These are phyloP conservation scores for Mariannaea elegans DNA, from an alignment of 2,329 filamentous ascomycete species.

Conservation along the genomic window DNA sequence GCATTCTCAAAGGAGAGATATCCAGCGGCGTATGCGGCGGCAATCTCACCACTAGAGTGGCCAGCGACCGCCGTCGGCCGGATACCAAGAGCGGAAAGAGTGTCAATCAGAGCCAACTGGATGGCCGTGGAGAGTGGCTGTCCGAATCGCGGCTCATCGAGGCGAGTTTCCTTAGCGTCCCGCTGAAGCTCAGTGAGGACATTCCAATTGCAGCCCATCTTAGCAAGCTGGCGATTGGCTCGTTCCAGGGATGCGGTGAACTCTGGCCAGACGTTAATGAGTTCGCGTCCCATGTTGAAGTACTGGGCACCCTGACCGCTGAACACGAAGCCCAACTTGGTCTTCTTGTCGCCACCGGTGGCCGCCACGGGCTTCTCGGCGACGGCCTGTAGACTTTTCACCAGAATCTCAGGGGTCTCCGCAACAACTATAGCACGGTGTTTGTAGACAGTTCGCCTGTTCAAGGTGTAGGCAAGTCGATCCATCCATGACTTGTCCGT, in stretches of 20 bases:
- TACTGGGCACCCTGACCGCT: conserved; percentile 51
- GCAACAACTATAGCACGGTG: conserved; percentile 28
- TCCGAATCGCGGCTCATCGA: conserved; percentile 36
- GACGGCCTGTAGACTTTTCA: conserved; percentile 16
- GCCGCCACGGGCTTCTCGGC: conserved; percentile 19
- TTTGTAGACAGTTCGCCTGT: conserved; percentile 19
- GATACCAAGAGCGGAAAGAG: conserved; percentile 43
- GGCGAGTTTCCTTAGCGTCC: conserved; percentile 20
- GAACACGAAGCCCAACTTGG: conserved; percentile 42
- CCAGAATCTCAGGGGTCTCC: conserved; percentile 22
- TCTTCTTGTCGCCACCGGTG: conserved; percentile 11
- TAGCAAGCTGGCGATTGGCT: neutral
- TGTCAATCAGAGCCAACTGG: conserved; percentile 51
- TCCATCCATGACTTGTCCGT: conserved; percentile 10
- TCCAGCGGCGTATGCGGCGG: conserved; percentile 46
- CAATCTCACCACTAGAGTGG: conserved; percentile 52
- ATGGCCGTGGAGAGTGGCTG: conserved; percentile 54
- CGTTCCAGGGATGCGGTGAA: conserved; percentile 30
- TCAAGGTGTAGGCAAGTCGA: conserved; percentile 27
- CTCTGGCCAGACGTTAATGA: conserved; percentile 31
- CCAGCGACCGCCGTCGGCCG: conserved; percentile 43
- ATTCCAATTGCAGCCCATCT: conserved; percentile 19
- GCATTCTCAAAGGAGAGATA: conserved; percentile 39
- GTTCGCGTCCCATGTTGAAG: conserved; percentile 44
- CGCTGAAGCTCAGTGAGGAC: conserved; percentile 26